Evolutionary conservation across 805 yeast species (phyloP).

Genomic region (Teunomyces stri): DNA sequence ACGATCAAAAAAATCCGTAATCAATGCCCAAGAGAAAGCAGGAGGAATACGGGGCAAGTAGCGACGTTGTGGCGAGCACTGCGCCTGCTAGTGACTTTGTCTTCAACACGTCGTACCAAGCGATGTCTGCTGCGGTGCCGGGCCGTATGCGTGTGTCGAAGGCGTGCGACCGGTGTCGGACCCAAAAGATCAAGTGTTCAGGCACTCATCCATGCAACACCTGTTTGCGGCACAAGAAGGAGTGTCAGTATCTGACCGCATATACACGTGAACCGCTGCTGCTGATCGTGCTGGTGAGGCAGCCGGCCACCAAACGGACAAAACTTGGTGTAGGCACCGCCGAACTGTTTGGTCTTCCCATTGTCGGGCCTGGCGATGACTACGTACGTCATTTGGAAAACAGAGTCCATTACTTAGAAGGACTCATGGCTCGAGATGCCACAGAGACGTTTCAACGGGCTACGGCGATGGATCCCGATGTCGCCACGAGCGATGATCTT

Average conservation of each 20-base stretch:
- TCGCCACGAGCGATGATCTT: slow-evolving; percentile 13
- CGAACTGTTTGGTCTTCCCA: slow-evolving; percentile 19
- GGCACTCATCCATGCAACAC: slow-evolving; percentile 51
- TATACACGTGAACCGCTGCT: slow-evolving; percentile 1
- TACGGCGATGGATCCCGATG: slow-evolving; percentile 19
- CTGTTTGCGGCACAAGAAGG: slow-evolving; percentile 38
- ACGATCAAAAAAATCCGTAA: background rate
- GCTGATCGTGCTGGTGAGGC: background rate
- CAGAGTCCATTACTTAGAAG: slow-evolving; percentile 39
- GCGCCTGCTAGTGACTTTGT: background rate
- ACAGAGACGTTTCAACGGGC: slow-evolving; percentile 9
- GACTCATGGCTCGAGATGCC: slow-evolving; percentile 19
- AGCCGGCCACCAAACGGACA: background rate
- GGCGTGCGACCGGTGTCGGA: slow-evolving; percentile 57
- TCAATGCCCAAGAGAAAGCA: background rate
- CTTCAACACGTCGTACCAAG: background rate
- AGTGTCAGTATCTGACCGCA: slow-evolving; percentile 28
- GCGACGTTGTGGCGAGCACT: too few species aligned
- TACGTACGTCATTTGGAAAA: slow-evolving; percentile 39
- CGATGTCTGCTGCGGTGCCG: background rate
- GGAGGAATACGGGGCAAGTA: background rate
- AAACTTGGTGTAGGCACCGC: slow-evolving; percentile 5
- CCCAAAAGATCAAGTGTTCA: slow-evolving; percentile 56
- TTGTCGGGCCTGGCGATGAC: slow-evolving; percentile 12
- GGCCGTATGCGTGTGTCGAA: slow-evolving; percentile 42